Percentiles rank a stretch among this genome's conserved stretches.
Evolutionary conservation across 768 basidiomycete genomes (phyloP).

Genomic region (Cystobasidium ongulense): DNA sequence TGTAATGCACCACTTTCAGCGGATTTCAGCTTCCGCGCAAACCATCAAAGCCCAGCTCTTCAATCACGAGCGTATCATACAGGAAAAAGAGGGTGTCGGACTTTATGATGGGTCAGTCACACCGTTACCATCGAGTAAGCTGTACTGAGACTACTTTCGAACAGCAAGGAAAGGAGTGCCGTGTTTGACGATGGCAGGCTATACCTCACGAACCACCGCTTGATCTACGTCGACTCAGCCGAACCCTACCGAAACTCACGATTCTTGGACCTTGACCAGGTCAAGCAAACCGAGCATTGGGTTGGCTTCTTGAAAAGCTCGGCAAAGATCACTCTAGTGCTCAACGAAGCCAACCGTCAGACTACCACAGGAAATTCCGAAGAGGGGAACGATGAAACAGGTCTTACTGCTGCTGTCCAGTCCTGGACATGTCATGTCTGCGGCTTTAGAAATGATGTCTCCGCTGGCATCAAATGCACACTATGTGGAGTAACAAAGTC

Average conservation of each 20-base stretch:
- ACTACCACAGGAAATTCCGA: neutral
- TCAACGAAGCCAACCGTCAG: neutral
- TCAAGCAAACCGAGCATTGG: constrained; percentile 76
- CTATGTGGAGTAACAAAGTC: constrained; percentile 67
- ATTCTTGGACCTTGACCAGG: constrained; percentile 56
- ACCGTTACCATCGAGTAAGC: neutral
- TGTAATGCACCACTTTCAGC: constrained; percentile 31
- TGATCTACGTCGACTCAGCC: constrained; percentile 65
- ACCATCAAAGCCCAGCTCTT: constrained; percentile 57
- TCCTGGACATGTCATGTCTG: constrained; percentile 87
- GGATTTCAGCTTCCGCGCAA: constrained; percentile 10
- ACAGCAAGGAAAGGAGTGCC: constrained; percentile 71
- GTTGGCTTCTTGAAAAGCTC: constrained; percentile 82
- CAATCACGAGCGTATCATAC: constrained; percentile 66
- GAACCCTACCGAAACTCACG: constrained; percentile 56
- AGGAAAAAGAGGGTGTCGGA: constrained; percentile 69
- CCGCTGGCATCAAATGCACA: constrained; percentile 51
- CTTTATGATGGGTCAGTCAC: constrained; percentile 78
- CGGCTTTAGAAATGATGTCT: constrained; percentile 69
- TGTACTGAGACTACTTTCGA: neutral
- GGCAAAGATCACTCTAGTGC: constrained; percentile 68
- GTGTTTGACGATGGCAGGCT: constrained; percentile 66
- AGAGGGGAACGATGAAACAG: neutral
- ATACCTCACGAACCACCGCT: constrained; percentile 68
- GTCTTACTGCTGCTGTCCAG: constrained; percentile 40